Evolutionary conservation across 2,329 filamentous ascomycete species (phyloP), one percentile per base, ranked within the genome.

Genomic region (Pestalotiopsis sp.): DNA sequence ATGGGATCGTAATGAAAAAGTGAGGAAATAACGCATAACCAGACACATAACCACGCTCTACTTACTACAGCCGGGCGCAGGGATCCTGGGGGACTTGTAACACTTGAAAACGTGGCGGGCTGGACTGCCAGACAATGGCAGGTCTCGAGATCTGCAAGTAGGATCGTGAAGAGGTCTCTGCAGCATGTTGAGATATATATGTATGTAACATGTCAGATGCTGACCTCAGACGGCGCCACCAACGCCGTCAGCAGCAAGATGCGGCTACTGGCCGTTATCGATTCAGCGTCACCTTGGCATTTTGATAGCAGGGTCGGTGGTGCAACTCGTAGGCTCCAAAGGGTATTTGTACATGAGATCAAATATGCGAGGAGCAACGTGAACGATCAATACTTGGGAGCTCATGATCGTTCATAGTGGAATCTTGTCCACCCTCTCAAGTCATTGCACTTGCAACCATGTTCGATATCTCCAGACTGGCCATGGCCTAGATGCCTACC

Each of bases 1-100:
- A 72, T 72, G 69, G 68, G 38, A 63, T 38, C 69, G 69, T 26
- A 70, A 70, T 35, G 7, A 67, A 69, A 66, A 65, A 67, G 64
- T 62, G 55, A 66, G 38, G 26, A 67, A 69, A 69, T 69, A 66
- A 72, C 67, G 67, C 68, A 70, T 65, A 65, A 64, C 24, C 38
- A 64, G 22, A 40, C 60, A 68, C 52, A 66, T 58, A 57, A 64
- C 39, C 56, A 52, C 20, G 44, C 44, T 52, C 44, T 44, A 56
- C 14, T 55, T 26, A 30, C 48, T 14, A 14, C n/a, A 20, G 22
- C 38, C n/a, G 22, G 61, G 38, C 61, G 11, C 48, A 65, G 62
- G 62, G 62, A 65, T 65, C 7, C 11, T 20, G 14, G 35, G 44
- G 44, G 39, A 26, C 17, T 65, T 55, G 62, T 39, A 65, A 65